Conservation (phyloP, 306 rosid species). For the Citrullus amarus region DNA sequence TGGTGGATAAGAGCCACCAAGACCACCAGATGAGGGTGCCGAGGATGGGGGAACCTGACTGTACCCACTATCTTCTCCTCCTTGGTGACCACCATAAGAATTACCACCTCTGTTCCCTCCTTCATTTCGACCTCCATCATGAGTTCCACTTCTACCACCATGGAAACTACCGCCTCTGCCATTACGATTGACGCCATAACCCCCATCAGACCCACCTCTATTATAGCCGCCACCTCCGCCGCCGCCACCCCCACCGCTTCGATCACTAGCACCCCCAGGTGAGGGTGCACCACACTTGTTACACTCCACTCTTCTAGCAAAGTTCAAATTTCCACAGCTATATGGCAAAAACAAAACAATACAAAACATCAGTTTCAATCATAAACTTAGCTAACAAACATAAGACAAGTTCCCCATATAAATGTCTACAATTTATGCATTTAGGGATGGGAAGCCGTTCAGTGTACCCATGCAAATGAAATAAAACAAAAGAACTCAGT, state of each 20-base stretch:
- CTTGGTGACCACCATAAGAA: slow-evolving; percentile 37
- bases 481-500: not conserved
- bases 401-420: not conserved
- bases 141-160: slow-evolving; percentile 45
- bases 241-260: slow-evolving; percentile 26
- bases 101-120: slow-evolving; percentile 69
- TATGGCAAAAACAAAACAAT: not conserved
- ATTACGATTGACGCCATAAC: slow-evolving; percentile 32
- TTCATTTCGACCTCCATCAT: slow-evolving; percentile 32
- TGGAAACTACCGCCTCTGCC: slow-evolving; percentile 44
- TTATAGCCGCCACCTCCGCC: slow-evolving; percentile 26
- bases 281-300: slow-evolving; percentile 92
- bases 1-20: slow-evolving; percentile 54
- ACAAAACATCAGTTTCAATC: not conserved
- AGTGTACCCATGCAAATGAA: not conserved
- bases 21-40: slow-evolving; percentile 46
- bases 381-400: not conserved
- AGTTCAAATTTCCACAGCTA: slow-evolving; percentile 92
- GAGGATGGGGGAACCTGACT: slow-evolving; percentile 57
- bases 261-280: slow-evolving; percentile 45
- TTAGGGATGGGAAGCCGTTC: not conserved
- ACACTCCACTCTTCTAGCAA: slow-evolving; percentile 91
- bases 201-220: slow-evolving; percentile 44
- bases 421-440: slow-evolving; percentile 13
- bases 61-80: slow-evolving; percentile 67